Percentiles rank a stretch among this genome's conserved stretches.
These are phyloP conservation scores for Flueggea neowawraea DNA, from an alignment of 441 rosid genomes.

Conservation along the genomic window DNA sequence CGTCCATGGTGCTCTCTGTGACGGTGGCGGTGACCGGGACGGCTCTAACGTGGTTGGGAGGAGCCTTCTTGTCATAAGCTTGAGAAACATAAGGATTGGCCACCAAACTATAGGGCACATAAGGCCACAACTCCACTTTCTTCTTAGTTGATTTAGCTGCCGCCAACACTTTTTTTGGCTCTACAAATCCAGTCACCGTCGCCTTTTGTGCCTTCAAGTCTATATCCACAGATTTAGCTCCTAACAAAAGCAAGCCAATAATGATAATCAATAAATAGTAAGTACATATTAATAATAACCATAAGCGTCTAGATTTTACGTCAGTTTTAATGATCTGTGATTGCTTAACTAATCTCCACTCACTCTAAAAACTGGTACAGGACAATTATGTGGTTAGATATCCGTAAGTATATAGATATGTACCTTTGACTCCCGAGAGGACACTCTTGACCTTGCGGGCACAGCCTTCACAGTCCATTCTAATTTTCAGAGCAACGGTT, in stretches of 20 bases:
- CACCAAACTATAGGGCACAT: conserved; percentile 69
- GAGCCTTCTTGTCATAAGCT: conserved; percentile 93
- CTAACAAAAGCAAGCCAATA: conserved; percentile 16
- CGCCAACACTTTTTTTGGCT: conserved; percentile 53
- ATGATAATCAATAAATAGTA: too few relatives aligned
- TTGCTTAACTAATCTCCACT: too few relatives aligned
- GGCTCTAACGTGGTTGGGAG: conserved; percentile 63
- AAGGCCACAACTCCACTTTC: conserved; percentile 91
- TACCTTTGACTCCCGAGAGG: conserved; percentile 78
- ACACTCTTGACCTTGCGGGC: conserved; percentile 75
- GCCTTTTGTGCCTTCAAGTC: conserved; percentile 82
- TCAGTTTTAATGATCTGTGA: too few relatives aligned
- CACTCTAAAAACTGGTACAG: too few relatives aligned
- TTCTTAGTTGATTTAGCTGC: conserved; percentile 82
- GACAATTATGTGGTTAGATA: too few relatives aligned
- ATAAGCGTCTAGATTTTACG: too few relatives aligned
- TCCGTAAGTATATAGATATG: not conserved
- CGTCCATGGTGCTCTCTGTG: conserved; percentile 60
- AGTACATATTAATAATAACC: too few relatives aligned
- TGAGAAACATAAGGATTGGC: conserved; percentile 72
- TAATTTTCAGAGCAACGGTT: conserved; percentile 68
- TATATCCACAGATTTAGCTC: conserved; percentile 72
- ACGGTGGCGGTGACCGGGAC: conserved; percentile 45
- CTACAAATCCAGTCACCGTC: conserved; percentile 64
- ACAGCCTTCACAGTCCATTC: conserved; percentile 93